Conservation (phyloP, 208 protist species). For the Borovskyia barvae region DNA sequence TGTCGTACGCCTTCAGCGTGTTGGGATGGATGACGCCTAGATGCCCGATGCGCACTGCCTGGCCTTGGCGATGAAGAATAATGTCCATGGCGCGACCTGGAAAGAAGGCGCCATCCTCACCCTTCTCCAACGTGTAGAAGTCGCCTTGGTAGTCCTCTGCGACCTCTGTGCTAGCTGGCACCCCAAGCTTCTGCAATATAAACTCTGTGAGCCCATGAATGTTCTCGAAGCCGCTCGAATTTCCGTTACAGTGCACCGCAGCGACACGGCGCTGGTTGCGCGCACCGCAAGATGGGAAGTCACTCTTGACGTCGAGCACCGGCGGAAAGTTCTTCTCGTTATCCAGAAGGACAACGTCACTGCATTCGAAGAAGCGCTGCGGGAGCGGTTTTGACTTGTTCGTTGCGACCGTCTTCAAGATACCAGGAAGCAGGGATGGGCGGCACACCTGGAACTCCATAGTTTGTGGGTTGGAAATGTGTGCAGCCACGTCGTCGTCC, state of each 20-base stretch:
- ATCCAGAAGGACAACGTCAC: slow-evolving; percentile 95
- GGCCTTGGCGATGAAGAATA: slow-evolving; percentile 56
- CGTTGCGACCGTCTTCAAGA: slow-evolving; percentile 94
- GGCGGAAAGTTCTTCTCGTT: slow-evolving; percentile 81
- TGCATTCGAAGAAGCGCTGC: slow-evolving; percentile 96
- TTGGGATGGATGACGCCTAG: slow-evolving; percentile 90
- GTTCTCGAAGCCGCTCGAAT: slow-evolving; percentile 75
- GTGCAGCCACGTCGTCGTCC: slow-evolving; percentile 82
- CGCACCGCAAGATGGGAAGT: slow-evolving; percentile 80
- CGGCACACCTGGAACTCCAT: slow-evolving; percentile 95
- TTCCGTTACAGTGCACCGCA: slow-evolving; percentile 82
- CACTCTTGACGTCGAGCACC: slow-evolving; percentile 52
- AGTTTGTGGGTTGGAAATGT: slow-evolving; percentile 93
- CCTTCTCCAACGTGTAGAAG: slow-evolving; percentile 53
- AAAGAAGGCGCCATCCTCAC: slow-evolving; percentile 89
- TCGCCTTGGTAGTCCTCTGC: slow-evolving; percentile 26
- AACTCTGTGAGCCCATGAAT: slow-evolving; percentile 77
- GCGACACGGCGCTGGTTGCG: slow-evolving; percentile 88
- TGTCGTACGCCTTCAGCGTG: slow-evolving; percentile 92
- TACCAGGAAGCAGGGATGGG: slow-evolving; percentile 92
- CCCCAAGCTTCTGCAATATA: slow-evolving; percentile 72
- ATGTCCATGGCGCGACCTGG: slow-evolving; percentile 87
- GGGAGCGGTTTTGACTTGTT: slow-evolving; percentile 94
- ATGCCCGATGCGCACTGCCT: slow-evolving; percentile 60
- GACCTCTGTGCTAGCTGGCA: slow-evolving; percentile 32